Conservation (phyloP, 352 stramenopile species). For the Phytophthora cajani region DNA sequence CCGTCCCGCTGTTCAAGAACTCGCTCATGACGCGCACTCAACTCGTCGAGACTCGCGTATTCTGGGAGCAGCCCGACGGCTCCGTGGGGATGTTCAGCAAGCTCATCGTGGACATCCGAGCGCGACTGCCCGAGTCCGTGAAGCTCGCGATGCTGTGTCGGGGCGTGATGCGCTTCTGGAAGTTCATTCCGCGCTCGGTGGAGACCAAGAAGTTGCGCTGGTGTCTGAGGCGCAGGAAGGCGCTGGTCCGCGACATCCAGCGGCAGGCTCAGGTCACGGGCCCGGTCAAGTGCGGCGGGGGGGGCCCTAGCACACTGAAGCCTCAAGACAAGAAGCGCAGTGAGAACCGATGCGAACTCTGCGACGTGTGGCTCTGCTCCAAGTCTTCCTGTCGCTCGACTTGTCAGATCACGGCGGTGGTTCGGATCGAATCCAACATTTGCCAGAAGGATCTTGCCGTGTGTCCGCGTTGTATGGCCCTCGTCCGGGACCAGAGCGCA, state of each 20-base stretch:
- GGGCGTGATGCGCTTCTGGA: slow-evolving; percentile 35
- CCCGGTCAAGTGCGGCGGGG: slow-evolving; percentile 21
- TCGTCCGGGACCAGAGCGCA: slow-evolving; percentile 16
- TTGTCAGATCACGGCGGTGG: slow-evolving; percentile 25
- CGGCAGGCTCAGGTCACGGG: slow-evolving; percentile 19
- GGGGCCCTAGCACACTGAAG: slow-evolving; percentile 13
- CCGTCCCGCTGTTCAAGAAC: slow-evolving; percentile 18
- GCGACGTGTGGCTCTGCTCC: slow-evolving; percentile 31
- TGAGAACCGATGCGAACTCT: slow-evolving; percentile 23
- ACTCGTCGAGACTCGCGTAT: slow-evolving; percentile 30
- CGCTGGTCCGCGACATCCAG: slow-evolving; percentile 9
- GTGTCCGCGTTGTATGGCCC: slow-evolving; percentile 25
- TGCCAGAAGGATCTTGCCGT: slow-evolving; percentile 20
- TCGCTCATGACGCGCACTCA: slow-evolving; percentile 20
- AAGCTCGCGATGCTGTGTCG: slow-evolving; percentile 35
- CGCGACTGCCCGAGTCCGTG: slow-evolving; percentile 22
- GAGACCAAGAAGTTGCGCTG: slow-evolving; percentile 39
- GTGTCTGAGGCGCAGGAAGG: slow-evolving; percentile 31
- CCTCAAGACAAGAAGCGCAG: slow-evolving; percentile 1
- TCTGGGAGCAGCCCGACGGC: slow-evolving; percentile 35
- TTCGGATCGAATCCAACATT: slow-evolving; percentile 15
- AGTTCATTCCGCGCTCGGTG: slow-evolving; percentile 38
- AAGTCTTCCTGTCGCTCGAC: slow-evolving; percentile 26
- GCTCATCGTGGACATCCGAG: slow-evolving; percentile 28
- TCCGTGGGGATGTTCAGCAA: slow-evolving; percentile 38